Evolutionary conservation across 768 basidiomycete species (phyloP).

Genomic region (Sporobolomyces pararoseus): DNA sequence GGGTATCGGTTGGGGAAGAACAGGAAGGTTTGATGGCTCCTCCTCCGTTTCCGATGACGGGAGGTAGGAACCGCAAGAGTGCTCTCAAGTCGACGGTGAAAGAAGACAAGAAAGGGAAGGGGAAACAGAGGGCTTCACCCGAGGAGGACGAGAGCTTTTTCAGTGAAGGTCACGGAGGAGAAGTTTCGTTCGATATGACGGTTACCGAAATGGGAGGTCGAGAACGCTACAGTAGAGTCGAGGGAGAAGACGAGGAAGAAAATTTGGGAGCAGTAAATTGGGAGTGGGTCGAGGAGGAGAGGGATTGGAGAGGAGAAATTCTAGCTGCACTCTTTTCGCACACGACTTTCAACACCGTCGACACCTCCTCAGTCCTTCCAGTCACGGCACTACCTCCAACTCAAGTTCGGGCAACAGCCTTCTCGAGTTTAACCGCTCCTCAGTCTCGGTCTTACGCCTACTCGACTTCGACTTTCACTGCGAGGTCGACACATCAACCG

Average conservation of each 20-base stretch:
- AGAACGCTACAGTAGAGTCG: background rate
- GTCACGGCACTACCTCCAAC: background rate
- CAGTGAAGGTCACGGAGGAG: slow-evolving; percentile 6
- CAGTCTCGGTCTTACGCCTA: background rate
- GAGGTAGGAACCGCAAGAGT: background rate
- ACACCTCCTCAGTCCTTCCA: slow-evolving; percentile 3
- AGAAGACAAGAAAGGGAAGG: slow-evolving; percentile 13
- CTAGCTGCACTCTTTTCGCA: slow-evolving; percentile 31
- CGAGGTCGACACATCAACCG: background rate
- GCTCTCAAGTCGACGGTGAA: background rate
- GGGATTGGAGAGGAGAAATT: slow-evolving; percentile 23
- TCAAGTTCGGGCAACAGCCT: background rate
- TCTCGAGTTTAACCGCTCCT: background rate
- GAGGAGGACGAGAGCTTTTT: slow-evolving; percentile 26
- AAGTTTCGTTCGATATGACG: slow-evolving; percentile 6
- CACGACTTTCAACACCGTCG: slow-evolving; percentile 18
- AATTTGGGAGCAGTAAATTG: background rate
- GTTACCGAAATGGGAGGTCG: background rate
- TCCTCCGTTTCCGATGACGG: slow-evolving; percentile 15
- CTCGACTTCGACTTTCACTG: background rate
- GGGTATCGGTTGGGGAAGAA: background rate
- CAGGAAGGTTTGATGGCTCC: slow-evolving; percentile 31
- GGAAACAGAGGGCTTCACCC: background rate
- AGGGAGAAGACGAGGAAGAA: background rate
- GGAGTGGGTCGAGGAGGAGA: slow-evolving; percentile 19